Base-by-base conservation (phyloP, 2,329 filamentous ascomycete species). In the Drechslerella dactyloides region DNA sequence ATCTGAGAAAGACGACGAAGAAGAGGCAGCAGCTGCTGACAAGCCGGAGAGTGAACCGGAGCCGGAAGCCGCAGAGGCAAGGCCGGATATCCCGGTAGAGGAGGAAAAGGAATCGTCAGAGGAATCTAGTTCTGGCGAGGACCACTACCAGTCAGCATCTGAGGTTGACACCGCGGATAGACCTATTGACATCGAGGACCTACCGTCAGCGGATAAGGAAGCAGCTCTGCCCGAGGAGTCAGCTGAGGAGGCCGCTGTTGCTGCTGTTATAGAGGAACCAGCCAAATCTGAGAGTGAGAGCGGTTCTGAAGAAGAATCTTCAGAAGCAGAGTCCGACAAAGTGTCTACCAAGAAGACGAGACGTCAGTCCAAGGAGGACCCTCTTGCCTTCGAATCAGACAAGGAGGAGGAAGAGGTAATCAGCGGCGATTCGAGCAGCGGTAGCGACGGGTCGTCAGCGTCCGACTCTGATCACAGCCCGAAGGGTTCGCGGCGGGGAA, bases 111-210 rank as follows among this genome's bases (percentile, higher is more conserved):
- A 51, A 44, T 70, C 65, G 35, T 70, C 66, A 23, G 66, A 64
- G 23, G 65, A 58, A 30, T 58, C 53, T 15, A 70, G 66, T 30
- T 70, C 66, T 8, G 66, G 52, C 23, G 66, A 70, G 24, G 66
- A 64, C 30, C 21, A 64, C 6, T 70, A 70, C 30, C 60, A 70
- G 27, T 70, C 66, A 23, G 66, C 66, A 10, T 70, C 66, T 40
- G 66, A 70, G 48, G 48, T 56, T 21, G 66, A 70, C 27, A 59
- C 42, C 15, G 66, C 59, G 27, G 59, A 54, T 42, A 2, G 15
- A 13, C 37, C 37, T 17, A 17, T 17, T 42, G 37, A 42, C 15
- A 42, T 42, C 37, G 37, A 42, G 37, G 37, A 42, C n/a, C 37
- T 17, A 15, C 37, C n/a, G n/a, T 4, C 13, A 30, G 33, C n/a